Evolutionary conservation across 495 filamentous ascomycete species (phyloP).

Genomic region (Penicillium desertorum): DNA sequence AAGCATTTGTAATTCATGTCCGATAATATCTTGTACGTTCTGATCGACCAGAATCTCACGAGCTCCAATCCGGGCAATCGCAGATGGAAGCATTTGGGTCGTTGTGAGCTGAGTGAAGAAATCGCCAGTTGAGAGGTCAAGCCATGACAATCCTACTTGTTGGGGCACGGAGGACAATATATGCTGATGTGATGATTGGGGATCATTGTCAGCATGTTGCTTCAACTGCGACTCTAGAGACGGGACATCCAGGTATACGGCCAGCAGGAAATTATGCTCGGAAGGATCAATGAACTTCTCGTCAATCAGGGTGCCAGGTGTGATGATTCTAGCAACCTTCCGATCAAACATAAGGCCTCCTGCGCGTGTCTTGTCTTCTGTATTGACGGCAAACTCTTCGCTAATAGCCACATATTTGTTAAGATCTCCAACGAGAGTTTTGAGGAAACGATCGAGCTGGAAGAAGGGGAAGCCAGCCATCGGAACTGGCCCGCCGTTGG

Average conservation of each 20-base stretch:
- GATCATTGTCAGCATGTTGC: slow-evolving; percentile 16
- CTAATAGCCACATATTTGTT: slow-evolving; percentile 89
- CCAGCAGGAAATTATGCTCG: slow-evolving; percentile 87
- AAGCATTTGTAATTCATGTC: slow-evolving; percentile 43
- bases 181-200: slow-evolving; percentile 32
- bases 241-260: slow-evolving; percentile 57
- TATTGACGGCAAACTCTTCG: slow-evolving; percentile 79
- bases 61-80: slow-evolving; percentile 77
- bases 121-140: slow-evolving; percentile 90
- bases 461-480: slow-evolving; percentile 96
- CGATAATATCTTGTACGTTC: slow-evolving; percentile 49
- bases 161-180: slow-evolving; percentile 41
- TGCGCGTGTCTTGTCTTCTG: slow-evolving; percentile 63
- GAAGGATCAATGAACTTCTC: slow-evolving; percentile 95
- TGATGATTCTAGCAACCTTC: slow-evolving; percentile 80
- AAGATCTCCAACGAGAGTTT: slow-evolving; percentile 86
- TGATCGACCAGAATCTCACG: slow-evolving; percentile 81
- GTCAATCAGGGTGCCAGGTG: slow-evolving; percentile 92
- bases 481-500: slow-evolving; percentile 67
- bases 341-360: slow-evolving; percentile 81
- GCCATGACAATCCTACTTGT: slow-evolving; percentile 81
- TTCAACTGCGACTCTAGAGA: slow-evolving; percentile 24
- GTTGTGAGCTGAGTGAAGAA: slow-evolving; percentile 86
- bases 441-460: slow-evolving; percentile 87
- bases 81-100: slow-evolving; percentile 67